Evolutionary conservation across 306 rosid species (phyloP), one percentile per base, ranked within the genome.

Genomic region (Psophocarpus tetragonolobus): DNA sequence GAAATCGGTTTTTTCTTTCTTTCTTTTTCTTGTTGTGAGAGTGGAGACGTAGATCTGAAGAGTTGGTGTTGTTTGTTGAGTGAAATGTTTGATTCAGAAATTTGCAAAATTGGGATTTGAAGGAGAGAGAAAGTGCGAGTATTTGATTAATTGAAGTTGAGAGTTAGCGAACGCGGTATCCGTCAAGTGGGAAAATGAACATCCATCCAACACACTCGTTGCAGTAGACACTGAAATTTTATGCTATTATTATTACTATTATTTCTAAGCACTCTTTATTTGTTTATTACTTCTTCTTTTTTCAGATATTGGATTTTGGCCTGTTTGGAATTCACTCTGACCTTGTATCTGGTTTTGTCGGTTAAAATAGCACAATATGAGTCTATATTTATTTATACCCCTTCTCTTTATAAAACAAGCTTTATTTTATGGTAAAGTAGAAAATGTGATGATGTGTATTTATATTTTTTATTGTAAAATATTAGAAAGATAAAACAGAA

Each of bases 191-290:
- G 82, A 72, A 76, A 56, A 17, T 66, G 74, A 61, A 80, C 70
- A 66, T 65, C 53, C 70, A 66, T 65, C 53, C 32, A 66, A 24
- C 3, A 20, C 47, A 68, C 78, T 51, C 54, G 63, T 85, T 79
- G 73, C 79, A 81, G 84, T 85, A 81, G 81, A 84, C 84, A 81
- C 68, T 68, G 68, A 51, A 23, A 2, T 65, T 64, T 32, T 82
- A 35, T 77, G 24, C 23, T 38, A 4, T 12, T 60, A 0, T 21
- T 53, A 2, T 51, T 23, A 1, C 10, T n/a, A 18, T 15, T 18
- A 27, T 41, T 5, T 39, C 32, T 33, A 2, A 0, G 3, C 5
- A 1, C 30, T 3, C 14, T n/a, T 6, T 61, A 12, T 47, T 5
- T 17, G 4, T 13, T 6, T 3, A 5, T 61, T 42, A 10, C 26